A percentile compares a stretch with the other conserved stretches of the same genome.
Conservation (phyloP, 345 rosid species). For the Gossypium longicalyx region DNA sequence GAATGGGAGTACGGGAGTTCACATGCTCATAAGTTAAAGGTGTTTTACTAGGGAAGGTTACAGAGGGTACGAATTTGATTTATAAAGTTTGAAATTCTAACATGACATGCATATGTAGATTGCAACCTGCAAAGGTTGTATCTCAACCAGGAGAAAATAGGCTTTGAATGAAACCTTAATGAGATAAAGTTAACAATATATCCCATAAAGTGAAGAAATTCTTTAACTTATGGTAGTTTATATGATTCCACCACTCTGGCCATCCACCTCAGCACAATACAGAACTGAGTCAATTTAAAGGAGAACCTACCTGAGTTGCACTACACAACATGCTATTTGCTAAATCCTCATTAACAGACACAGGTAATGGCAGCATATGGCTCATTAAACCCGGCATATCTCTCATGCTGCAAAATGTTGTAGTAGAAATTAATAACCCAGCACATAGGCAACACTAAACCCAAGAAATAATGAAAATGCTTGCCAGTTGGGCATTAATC, state of each 20-base stretch:
- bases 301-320: conserved; percentile 42
- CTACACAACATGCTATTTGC: conserved; percentile 49
- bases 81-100: not conserved
- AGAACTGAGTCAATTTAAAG: not conserved
- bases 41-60: not conserved
- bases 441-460: conserved; percentile 9
- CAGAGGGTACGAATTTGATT: not conserved
- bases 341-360: conserved; percentile 59
- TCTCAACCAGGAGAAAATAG: not conserved
- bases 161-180: conserved; percentile 3
- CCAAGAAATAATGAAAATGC: conserved; percentile 4
- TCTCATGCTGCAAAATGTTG: conserved; percentile 57
- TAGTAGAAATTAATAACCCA: conserved; percentile 13
- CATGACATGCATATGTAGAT: not conserved
- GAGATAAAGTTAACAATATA: not conserved
- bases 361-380: conserved; percentile 82
- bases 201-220: not conserved
- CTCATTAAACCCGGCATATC: conserved; percentile 82
- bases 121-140: not conserved
- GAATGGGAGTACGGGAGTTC: not conserved
- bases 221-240: not conserved
- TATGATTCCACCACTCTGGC: not conserved
- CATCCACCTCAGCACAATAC: not conserved
- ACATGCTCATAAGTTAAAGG: not conserved
- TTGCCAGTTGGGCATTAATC: conserved; percentile 3